These are phyloP conservation scores for Myxozyma monticola DNA, from an alignment of 805 yeast genomes.

Conservation along the genomic window DNA sequence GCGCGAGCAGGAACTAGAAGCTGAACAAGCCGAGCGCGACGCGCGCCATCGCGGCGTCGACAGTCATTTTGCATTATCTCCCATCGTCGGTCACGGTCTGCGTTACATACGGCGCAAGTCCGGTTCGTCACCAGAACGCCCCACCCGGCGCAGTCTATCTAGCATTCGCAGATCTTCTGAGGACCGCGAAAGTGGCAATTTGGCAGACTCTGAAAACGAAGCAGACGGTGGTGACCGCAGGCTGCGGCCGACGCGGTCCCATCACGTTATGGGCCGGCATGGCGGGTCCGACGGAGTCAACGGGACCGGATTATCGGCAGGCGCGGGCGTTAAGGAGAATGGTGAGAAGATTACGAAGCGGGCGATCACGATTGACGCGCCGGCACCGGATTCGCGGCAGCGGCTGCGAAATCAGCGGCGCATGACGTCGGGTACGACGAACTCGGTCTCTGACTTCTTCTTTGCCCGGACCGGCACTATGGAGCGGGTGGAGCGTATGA, in stretches of 20 bases:
- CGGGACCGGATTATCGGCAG: too few species aligned
- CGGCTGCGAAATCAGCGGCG: background rate
- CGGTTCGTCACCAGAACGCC: background rate
- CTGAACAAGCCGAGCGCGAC: slow-evolving; percentile 24
- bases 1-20: slow-evolving; percentile 48
- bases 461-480: slow-evolving; percentile 17
- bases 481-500: slow-evolving; percentile 20
- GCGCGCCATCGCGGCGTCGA: slow-evolving; percentile 35
- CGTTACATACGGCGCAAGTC: background rate
- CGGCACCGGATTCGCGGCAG: slow-evolving; percentile 3
- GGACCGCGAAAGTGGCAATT: background rate
- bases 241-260: slow-evolving; percentile 7
- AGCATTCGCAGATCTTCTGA: background rate
- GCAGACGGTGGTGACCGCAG: background rate
- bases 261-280: background rate
- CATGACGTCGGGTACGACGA: too few species aligned
- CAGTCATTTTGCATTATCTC: slow-evolving; percentile 23
- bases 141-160: background rate
- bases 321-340: too few species aligned
- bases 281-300: background rate
- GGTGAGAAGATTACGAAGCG: slow-evolving; percentile 40
- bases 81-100: slow-evolving; percentile 14
- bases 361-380: slow-evolving; percentile 51
- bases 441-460: slow-evolving; percentile 11
- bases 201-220: background rate